A percentile compares a stretch with the other conserved stretches of the same genome.
phyloP scores from a whole-genome alignment of 176 grass and related monocot species.

The Triticum aestivum region DNA sequence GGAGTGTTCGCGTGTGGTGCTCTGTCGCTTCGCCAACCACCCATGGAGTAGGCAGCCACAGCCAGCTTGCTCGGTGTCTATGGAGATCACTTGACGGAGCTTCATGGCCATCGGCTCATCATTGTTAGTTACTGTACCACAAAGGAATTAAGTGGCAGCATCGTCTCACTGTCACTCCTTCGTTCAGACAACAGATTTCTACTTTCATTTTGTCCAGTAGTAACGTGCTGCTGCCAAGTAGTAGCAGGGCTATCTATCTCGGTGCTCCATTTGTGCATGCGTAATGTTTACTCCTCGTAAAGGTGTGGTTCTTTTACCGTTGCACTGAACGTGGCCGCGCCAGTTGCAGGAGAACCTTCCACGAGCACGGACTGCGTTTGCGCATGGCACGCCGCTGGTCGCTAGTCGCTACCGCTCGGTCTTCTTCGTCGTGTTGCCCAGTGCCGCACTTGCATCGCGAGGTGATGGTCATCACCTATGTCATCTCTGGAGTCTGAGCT shows the following conservation, averaged over 20 bases:
- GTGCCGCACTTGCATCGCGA: neutral
- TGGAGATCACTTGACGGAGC: neutral
- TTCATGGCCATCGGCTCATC: neutral
- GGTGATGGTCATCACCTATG: neutral
- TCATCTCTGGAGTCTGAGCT: neutral
- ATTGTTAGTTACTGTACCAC: neutral
- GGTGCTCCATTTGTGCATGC: neutral
- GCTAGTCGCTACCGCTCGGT: too few relatives aligned
- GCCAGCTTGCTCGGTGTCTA: neutral
- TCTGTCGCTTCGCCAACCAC: conserved; percentile 8
- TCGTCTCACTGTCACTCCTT: neutral
- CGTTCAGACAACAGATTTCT: conserved; percentile 20
- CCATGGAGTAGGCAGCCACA: neutral
- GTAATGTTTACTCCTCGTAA: neutral
- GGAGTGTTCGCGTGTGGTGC: neutral
- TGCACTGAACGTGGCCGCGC: neutral
- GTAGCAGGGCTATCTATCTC: neutral
- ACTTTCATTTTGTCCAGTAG: conserved; percentile 18
- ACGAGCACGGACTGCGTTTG: neutral
- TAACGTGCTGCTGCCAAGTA: neutral
- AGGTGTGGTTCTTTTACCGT: neutral
- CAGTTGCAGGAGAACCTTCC: neutral
- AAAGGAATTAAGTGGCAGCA: neutral
- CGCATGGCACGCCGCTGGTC: too few relatives aligned
- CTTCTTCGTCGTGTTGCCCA: too few relatives aligned